These are phyloP conservation scores for Cryphonectria naterciae DNA, from an alignment of 2,329 filamentous ascomycete species.

Conservation along the genomic window DNA sequence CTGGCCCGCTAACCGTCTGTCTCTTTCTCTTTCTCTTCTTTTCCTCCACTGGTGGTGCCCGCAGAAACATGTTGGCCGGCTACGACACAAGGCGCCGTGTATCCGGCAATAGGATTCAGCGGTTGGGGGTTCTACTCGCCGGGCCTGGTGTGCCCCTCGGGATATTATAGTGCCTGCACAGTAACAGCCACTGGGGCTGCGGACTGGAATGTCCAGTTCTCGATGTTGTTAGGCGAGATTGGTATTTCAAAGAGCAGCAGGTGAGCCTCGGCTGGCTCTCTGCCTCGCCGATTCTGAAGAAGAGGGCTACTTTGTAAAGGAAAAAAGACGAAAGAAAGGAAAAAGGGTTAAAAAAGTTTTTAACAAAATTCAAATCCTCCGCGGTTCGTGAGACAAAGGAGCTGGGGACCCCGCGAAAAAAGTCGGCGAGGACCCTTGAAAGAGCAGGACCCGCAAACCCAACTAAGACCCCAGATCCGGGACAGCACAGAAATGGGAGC, in stretches of 20 bases:
- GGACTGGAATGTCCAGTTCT: slow-evolving; percentile 14
- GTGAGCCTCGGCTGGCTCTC: no score
- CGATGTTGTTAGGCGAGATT: slow-evolving; percentile 9
- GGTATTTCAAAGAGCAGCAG: not conserved
- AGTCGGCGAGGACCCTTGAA: slow-evolving; percentile 1
- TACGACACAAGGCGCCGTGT: slow-evolving; percentile 12
- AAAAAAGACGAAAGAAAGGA: no score
- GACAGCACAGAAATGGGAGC: not conserved
- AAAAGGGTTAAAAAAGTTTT: not conserved
- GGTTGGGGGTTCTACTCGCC: slow-evolving; percentile 21
- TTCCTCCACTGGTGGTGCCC: not conserved
- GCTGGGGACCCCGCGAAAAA: slow-evolving; percentile 15
- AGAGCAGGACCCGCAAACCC: not conserved
- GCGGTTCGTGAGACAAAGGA: slow-evolving; percentile 6
- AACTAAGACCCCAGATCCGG: not conserved
- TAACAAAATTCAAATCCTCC: not conserved
- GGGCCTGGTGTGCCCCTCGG: slow-evolving; percentile 7
- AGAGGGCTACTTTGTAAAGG: no score
- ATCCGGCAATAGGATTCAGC: not conserved
- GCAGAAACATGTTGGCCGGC: slow-evolving; percentile 16
- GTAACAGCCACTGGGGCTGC: slow-evolving; percentile 7
- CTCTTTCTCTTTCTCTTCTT: not conserved
- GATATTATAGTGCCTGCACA: slow-evolving; percentile 12
- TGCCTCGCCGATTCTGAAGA: no score
- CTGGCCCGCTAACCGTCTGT: not conserved